These are phyloP conservation scores for Fusarium mundagurra DNA, from an alignment of 2,329 filamentous ascomycete species.

Conservation along the genomic window DNA sequence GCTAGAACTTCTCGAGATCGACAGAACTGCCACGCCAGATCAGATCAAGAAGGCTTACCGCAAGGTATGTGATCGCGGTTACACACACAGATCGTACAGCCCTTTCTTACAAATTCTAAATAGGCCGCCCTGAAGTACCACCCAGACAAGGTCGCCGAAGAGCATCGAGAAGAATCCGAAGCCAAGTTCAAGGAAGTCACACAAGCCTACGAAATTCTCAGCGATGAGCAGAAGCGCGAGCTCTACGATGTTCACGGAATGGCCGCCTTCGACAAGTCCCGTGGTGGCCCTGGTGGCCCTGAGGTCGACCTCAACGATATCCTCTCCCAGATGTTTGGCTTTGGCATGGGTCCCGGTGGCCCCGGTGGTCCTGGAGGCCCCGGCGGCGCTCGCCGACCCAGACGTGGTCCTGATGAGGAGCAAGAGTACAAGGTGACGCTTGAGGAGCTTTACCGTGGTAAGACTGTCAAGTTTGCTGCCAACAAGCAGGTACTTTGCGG, in stretches of 20 bases:
- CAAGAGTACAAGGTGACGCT: slow-evolving; percentile 90
- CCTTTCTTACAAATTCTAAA: slow-evolving; percentile 19
- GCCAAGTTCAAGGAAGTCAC: slow-evolving; percentile 91
- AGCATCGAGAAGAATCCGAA: slow-evolving; percentile 85
- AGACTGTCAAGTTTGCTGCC: slow-evolving; percentile 95
- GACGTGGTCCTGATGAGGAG: slow-evolving; percentile 84
- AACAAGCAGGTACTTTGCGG: slow-evolving; percentile 93
- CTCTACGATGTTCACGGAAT: slow-evolving; percentile 96
- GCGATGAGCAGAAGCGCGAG: slow-evolving; percentile 91
- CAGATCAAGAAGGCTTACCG: slow-evolving; percentile 97
- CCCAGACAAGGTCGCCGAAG: slow-evolving; percentile 93
- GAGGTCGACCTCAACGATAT: slow-evolving; percentile 92
- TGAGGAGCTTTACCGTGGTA: slow-evolving; percentile 97
- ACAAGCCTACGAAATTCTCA: slow-evolving; percentile 97
- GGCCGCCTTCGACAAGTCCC: slow-evolving; percentile 87
- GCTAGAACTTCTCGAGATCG: slow-evolving; percentile 81
- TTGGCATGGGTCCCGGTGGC: slow-evolving; percentile 68
- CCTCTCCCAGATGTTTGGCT: slow-evolving; percentile 89
- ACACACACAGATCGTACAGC: background rate
- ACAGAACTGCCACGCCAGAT: slow-evolving; percentile 74
- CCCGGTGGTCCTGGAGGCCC: slow-evolving; percentile 57
- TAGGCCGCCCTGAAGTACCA: slow-evolving; percentile 89
- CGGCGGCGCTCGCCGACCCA: slow-evolving; percentile 68
- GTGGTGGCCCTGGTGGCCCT: slow-evolving; percentile 72
- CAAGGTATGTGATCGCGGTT: slow-evolving; percentile 69